These are phyloP conservation scores for Metschnikowia orientalis DNA, from an alignment of 805 yeast species.

Conservation along the genomic window DNA sequence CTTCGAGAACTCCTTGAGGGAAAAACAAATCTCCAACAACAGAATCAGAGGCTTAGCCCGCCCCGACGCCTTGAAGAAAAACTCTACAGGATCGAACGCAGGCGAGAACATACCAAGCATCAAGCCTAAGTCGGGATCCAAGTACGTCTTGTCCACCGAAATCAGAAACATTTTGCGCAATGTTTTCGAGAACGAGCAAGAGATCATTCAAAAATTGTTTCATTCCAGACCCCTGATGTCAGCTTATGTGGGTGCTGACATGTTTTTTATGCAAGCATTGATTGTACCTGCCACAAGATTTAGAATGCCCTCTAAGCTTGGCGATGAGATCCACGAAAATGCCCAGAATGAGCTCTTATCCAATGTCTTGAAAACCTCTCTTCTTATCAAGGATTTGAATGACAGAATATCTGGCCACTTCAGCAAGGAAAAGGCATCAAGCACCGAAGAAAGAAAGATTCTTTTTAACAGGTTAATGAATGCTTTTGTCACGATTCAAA, in stretches of 20 bases:
- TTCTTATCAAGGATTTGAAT: conserved; percentile 82
- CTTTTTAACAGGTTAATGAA: conserved; percentile 90
- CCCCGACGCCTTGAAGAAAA: conserved; percentile 56
- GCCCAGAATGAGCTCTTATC: conserved; percentile 85
- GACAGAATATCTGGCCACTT: conserved; percentile 66
- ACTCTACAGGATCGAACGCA: conserved; percentile 20
- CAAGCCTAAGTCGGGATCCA: conserved; percentile 66
- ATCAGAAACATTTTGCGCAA: conserved; percentile 71
- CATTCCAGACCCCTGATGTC: conserved; percentile 67
- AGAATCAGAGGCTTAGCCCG: conserved; percentile 74
- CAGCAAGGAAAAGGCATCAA: conserved; percentile 45
- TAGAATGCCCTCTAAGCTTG: conserved; percentile 93
- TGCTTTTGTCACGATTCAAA: conserved; percentile 90
- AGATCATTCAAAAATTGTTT: conserved; percentile 66
- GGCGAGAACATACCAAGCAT: conserved; percentile 42
- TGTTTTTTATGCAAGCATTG: conserved; percentile 83
- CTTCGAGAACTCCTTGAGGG: conserved; percentile 80
- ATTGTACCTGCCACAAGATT: conserved; percentile 96
- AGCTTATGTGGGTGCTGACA: conserved; percentile 57
- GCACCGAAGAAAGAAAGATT: conserved; percentile 66
- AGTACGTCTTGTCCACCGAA: conserved; percentile 85
- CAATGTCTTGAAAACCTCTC: conserved; percentile 71
- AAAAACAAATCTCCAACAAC: conserved; percentile 77
- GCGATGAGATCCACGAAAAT: conserved; percentile 94
- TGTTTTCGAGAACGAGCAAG: conserved; percentile 71